Evolutionary conservation across 2,329 filamentous ascomycete genomes (phyloP).

Genomic region (Phialophora verrucosa): DNA sequence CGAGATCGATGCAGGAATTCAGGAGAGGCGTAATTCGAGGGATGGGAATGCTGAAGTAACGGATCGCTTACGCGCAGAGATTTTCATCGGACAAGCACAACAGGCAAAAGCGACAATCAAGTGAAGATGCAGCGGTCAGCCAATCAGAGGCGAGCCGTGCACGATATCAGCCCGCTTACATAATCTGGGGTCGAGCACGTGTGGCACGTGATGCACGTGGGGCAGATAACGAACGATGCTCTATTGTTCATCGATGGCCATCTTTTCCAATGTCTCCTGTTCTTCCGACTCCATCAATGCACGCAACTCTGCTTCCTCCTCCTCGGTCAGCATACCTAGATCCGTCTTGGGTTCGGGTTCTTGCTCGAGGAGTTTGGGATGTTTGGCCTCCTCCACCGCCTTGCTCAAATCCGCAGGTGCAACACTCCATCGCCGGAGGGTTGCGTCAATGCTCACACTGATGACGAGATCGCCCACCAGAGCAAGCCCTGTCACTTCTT

Average conservation of each 20-base stretch:
- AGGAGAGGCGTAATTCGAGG: conserved; percentile 9
- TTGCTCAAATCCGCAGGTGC: conserved; percentile 64
- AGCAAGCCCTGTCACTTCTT: conserved; percentile 85
- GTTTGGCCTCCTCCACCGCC: conserved; percentile 57
- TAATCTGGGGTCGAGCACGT: conserved; percentile 26
- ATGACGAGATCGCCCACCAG: conserved; percentile 64
- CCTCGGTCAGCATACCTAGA: conserved; percentile 70
- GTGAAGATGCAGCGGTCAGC: conserved; percentile 19
- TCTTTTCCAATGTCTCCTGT: conserved; percentile 35
- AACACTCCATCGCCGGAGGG: conserved; percentile 82
- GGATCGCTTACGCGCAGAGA: conserved; percentile 19
- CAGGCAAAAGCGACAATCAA: conserved; percentile 18
- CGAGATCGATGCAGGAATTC: not conserved
- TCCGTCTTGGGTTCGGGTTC: conserved; percentile 53
- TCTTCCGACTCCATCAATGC: conserved; percentile 84
- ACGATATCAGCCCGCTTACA: conserved; percentile 26
- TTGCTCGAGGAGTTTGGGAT: conserved; percentile 53
- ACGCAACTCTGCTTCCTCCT: conserved; percentile 91
- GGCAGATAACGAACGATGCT: not conserved
- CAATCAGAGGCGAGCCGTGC: conserved; percentile 24
- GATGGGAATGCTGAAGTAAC: conserved; percentile 6
- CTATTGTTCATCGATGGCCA: conserved; percentile 37
- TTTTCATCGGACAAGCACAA: conserved; percentile 16
- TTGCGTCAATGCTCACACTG: conserved; percentile 89
- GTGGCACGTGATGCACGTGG: not conserved